These are phyloP conservation scores for Fusarium floridanum DNA, from an alignment of 2,329 filamentous ascomycete species.

Conservation along the genomic window DNA sequence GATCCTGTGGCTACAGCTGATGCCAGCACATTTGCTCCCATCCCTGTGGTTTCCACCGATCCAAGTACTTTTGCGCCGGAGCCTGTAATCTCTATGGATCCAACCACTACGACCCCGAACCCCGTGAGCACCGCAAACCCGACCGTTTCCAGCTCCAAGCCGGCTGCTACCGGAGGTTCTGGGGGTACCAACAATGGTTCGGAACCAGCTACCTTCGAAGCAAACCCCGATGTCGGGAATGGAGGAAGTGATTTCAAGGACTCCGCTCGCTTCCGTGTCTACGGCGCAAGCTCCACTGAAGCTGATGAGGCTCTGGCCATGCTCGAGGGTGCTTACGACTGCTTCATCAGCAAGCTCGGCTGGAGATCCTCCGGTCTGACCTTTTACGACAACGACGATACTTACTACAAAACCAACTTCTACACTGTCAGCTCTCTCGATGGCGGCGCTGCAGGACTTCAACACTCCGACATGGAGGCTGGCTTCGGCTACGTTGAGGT, in stretches of 20 bases:
- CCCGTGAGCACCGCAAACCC: neutral
- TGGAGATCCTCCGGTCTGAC: neutral
- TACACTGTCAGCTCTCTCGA: neutral
- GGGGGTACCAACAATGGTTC: neutral
- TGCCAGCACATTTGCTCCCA: neutral
- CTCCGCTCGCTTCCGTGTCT: neutral
- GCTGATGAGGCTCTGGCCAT: neutral
- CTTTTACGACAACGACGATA: neutral
- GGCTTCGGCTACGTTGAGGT: conserved; percentile 1
- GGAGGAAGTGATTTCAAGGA: neutral
- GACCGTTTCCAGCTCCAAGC: neutral
- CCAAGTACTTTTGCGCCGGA: neutral
- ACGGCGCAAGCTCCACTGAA: neutral
- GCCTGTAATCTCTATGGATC: neutral
- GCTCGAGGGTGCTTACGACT: neutral
- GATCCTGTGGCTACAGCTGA: neutral
- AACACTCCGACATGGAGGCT: neutral
- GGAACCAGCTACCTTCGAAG: neutral
- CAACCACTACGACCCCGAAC: neutral
- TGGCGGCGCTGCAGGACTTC: neutral
- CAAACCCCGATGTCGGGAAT: neutral
- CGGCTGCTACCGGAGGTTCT: neutral
- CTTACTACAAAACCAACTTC: neutral
- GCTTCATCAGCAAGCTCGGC: neutral
- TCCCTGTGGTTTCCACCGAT: neutral